Base-by-base conservation (phyloP, 1,284 basidiomycete genomes). In the Microbotryomycetes sp. region DNA sequence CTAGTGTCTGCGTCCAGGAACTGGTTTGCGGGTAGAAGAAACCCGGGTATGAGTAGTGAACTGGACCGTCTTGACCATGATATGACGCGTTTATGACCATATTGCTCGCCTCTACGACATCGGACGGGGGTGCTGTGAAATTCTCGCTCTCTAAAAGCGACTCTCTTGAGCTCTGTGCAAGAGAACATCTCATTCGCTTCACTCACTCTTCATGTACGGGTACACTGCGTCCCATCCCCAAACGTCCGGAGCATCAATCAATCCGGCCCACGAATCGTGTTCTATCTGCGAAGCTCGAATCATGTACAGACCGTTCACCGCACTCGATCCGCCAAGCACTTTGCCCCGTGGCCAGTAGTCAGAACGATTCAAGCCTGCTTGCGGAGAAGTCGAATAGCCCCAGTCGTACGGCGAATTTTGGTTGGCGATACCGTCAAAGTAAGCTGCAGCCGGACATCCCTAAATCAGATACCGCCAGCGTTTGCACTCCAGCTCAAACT, bases 171-270 rank as follows among this genome's bases (percentile, higher is more conserved):
- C 72, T 76, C n/a, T n/a, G n/a, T n/a, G n/a, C n/a, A n/a, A n/a
- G n/a, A n/a, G n/a, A n/a, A n/a, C 6, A 35, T 16, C 45, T 27
- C 21, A 35, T 45, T 27, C 47, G 9, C 27, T 53, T 28, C 29
- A 56, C 65, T 41, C 54, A 65, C 65, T 80, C 76, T 84, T 83
- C 76, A 83, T 80, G 4, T 65, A 76, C 2, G 73, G 72, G 64
- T 79, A 80, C 59, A 84, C 74, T 29, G 72, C 75, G 45, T 81
- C 78, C 82, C 83, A 85, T 21, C 75, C 77, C 84, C 84, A 85
- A 24, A 73, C 70, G 21, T 73, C 73, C 28, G 76, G 75, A 0
- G 73, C 61, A 30, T 45, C 15, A 16, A 54, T 30, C 27, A 68
- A 50, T 6, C 69, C 72, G 64, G 50, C 75, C 77, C 77, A 79